These are phyloP conservation scores for Aureobasidium zeae DNA, from an alignment of 2,329 filamentous ascomycete species.

Conservation along the genomic window DNA sequence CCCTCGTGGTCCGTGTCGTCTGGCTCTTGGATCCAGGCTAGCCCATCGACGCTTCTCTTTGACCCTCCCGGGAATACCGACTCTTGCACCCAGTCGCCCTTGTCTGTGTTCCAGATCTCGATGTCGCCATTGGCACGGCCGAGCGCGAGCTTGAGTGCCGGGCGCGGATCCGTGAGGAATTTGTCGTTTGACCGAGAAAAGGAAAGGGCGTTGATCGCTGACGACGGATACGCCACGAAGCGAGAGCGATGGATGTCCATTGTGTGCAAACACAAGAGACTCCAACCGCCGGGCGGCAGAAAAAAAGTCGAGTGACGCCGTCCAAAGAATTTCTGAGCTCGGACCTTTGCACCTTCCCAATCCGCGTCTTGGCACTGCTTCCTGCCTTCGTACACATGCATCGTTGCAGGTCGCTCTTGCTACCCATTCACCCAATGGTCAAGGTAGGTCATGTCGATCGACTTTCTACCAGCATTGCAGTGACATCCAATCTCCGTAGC, in stretches of 20 bases:
- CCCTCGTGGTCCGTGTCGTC: constrained; percentile 58
- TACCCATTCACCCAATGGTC: too few species aligned
- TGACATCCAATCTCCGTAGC: constrained; percentile 19
- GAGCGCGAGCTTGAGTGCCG: constrained; percentile 68
- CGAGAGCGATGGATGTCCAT: constrained; percentile 98
- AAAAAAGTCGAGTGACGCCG: background rate
- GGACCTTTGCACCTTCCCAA: too few species aligned
- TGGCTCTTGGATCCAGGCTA: constrained; percentile 84
- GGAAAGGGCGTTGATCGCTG: constrained; percentile 86
- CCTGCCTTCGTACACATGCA: background rate
- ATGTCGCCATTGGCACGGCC: constrained; percentile 92
- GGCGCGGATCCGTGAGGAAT: constrained; percentile 35
- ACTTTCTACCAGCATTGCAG: background rate
- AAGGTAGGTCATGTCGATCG: background rate
- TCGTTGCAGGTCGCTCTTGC: too few species aligned
- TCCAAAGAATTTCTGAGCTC: background rate
- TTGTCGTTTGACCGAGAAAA: constrained; percentile 67
- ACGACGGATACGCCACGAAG: constrained; percentile 86
- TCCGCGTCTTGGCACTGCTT: background rate
- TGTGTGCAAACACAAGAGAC: constrained; percentile 13
- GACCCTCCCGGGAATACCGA: constrained; percentile 72
- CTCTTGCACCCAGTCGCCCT: constrained; percentile 82
- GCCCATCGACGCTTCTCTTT: constrained; percentile 77
- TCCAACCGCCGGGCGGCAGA: too few species aligned
- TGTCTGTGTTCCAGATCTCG: constrained; percentile 89